Evolutionary conservation across 2,329 filamentous ascomycete genomes (phyloP).

Genomic region (Bipolaris gigantea): DNA sequence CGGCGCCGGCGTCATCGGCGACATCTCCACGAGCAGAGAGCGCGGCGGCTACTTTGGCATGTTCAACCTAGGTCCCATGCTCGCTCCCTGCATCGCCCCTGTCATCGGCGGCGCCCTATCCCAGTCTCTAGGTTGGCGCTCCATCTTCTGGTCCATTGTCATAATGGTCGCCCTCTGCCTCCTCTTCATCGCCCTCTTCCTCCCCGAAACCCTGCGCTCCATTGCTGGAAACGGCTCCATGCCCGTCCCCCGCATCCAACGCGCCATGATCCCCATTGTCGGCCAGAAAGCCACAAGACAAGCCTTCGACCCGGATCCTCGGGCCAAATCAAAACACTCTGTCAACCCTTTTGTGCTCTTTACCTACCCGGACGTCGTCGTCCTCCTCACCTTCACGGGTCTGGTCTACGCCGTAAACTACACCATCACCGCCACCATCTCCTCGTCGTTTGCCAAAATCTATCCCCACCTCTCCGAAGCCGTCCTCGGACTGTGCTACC

Average conservation of each 20-base stretch:
- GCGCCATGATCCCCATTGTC: slow-evolving; percentile 27
- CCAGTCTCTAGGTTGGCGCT: slow-evolving; percentile 41
- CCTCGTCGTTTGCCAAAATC: slow-evolving; percentile 28
- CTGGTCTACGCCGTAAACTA: slow-evolving; percentile 37
- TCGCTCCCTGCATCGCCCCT: slow-evolving; percentile 35
- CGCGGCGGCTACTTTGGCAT: slow-evolving; percentile 72
- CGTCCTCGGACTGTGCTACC: slow-evolving; percentile 47
- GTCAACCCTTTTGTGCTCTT: slow-evolving; percentile 35
- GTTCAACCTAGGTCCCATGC: slow-evolving; percentile 57
- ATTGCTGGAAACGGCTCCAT: slow-evolving; percentile 46
- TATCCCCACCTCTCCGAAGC: slow-evolving; percentile 31
- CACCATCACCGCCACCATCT: slow-evolving; percentile 38
- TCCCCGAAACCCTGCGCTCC: slow-evolving; percentile 48
- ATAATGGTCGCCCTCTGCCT: slow-evolving; percentile 46
- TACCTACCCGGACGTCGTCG: slow-evolving; percentile 43
- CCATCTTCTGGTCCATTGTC: slow-evolving; percentile 45
- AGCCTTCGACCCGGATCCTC: slow-evolving; percentile 11
- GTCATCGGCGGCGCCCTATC: slow-evolving; percentile 40
- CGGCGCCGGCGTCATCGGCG: slow-evolving; percentile 70
- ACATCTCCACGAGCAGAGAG: slow-evolving; percentile 69
- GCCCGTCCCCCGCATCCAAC: slow-evolving; percentile 24
- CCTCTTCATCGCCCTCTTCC: slow-evolving; percentile 41
- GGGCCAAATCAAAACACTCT: slow-evolving; percentile 22
- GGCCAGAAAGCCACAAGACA: slow-evolving; percentile 25
- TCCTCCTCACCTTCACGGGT: slow-evolving; percentile 47